Percentiles rank a stretch among this genome's conserved stretches.
These are phyloP conservation scores for Backusella tuberculispora DNA, from an alignment of 192 early-diverging fungal genomes.

Conservation along the genomic window DNA sequence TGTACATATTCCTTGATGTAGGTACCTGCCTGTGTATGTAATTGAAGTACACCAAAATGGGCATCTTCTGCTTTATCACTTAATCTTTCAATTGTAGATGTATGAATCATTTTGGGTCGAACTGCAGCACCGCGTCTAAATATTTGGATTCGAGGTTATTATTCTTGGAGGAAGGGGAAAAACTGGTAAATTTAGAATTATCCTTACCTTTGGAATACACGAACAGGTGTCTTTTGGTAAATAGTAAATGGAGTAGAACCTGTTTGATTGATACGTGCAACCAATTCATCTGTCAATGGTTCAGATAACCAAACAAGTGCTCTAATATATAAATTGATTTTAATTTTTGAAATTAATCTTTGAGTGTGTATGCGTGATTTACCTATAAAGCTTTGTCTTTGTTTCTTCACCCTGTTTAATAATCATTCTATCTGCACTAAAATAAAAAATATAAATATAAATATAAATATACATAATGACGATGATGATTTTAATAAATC, in stretches of 20 bases:
- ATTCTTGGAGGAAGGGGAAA: not conserved
- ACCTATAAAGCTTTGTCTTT: slow-evolving; percentile 72
- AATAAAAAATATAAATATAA: not conserved
- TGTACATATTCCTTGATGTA: slow-evolving; percentile 97
- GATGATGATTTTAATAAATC: not conserved
- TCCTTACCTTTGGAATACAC: slow-evolving; percentile 70
- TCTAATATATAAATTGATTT: slow-evolving; percentile 28
- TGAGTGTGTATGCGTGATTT: not conserved
- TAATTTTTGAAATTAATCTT: not conserved
- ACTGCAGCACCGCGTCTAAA: slow-evolving; percentile 22
- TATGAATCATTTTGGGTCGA: slow-evolving; percentile 26
- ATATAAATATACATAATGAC: not conserved
- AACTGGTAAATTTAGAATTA: not conserved
- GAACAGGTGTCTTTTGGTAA: slow-evolving; percentile 71
- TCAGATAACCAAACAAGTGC: slow-evolving; percentile 72
- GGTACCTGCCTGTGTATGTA: slow-evolving; percentile 88
- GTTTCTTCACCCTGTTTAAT: slow-evolving; percentile 79
- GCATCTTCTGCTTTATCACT: slow-evolving; percentile 4
- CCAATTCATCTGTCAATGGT: slow-evolving; percentile 51
- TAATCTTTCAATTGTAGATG: slow-evolving; percentile 11
- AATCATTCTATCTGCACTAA: slow-evolving; percentile 54
- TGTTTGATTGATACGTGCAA: slow-evolving; percentile 58
- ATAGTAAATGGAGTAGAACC: slow-evolving; percentile 53
- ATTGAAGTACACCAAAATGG: slow-evolving; percentile 61
- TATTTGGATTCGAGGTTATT: not conserved